These are phyloP conservation scores for Cladosporium sphaerospermum DNA, from an alignment of 2,329 filamentous ascomycete genomes.

Conservation along the genomic window DNA sequence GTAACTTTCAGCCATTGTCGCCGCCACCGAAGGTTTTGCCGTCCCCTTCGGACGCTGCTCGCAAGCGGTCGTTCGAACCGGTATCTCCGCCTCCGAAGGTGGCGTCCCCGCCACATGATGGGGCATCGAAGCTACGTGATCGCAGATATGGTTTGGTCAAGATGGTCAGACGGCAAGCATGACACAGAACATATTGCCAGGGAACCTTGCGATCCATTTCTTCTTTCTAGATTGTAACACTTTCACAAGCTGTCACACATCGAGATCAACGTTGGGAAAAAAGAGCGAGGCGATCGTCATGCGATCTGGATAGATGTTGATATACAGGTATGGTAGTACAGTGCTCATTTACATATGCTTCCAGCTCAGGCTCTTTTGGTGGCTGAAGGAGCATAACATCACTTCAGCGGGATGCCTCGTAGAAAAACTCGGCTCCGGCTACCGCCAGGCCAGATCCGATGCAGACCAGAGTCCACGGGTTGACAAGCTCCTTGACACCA, in stretches of 20 bases:
- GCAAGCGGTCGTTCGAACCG: not conserved
- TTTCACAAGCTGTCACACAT: too few relatives aligned
- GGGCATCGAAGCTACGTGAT: not conserved
- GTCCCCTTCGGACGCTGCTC: not conserved
- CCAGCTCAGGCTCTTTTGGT: too few relatives aligned
- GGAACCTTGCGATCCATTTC: too few relatives aligned
- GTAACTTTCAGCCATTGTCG: not conserved
- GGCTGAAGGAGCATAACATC: too few relatives aligned
- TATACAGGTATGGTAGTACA: too few relatives aligned
- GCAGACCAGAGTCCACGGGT: constrained; percentile 53
- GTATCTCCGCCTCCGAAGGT: not conserved
- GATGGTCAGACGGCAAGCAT: not conserved
- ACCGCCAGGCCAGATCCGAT: constrained; percentile 45
- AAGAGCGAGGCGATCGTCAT: too few relatives aligned
- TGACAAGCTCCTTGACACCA: constrained; percentile 41
- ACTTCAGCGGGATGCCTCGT: too few relatives aligned
- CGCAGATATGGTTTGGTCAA: not conserved
- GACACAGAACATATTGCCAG: too few relatives aligned
- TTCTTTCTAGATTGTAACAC: too few relatives aligned
- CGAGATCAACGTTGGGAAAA: too few relatives aligned
- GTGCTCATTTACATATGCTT: too few relatives aligned
- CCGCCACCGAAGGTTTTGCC: not conserved
- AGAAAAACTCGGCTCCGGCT: constrained; percentile 22
- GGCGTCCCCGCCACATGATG: not conserved
- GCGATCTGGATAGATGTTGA: too few relatives aligned